Conservation (phyloP, 139 green algal species). For the Coelastrella sp. region DNA sequence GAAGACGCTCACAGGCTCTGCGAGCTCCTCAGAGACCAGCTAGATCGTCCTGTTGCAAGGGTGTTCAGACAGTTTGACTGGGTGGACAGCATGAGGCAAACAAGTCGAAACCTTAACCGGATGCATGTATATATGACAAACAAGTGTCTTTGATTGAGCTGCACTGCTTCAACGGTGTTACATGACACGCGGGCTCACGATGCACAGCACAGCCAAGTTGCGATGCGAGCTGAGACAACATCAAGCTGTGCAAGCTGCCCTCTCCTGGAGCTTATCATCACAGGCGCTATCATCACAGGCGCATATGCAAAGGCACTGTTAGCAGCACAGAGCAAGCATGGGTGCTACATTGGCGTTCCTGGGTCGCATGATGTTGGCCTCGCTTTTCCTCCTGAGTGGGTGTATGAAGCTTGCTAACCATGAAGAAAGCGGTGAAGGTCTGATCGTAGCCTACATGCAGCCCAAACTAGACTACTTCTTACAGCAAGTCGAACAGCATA, state of each 20-base stretch:
- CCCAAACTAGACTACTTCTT: conserved; percentile 38
- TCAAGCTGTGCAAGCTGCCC: no score
- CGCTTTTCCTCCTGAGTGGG: conserved; percentile 23
- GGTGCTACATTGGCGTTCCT: conserved; percentile 6
- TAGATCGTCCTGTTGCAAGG: no score
- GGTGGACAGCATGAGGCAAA: no score
- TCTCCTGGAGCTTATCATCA: no score
- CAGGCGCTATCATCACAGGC: no score
- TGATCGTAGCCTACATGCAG: conserved; percentile 38
- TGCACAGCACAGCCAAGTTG: background rate
- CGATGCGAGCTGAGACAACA: no score
- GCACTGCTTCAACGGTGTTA: background rate
- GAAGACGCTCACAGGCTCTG: background rate
- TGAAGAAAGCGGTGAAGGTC: conserved; percentile 24
- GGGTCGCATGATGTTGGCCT: conserved; percentile 24
- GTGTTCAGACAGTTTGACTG: no score
- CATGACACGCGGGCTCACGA: background rate
- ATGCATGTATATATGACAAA: no score
- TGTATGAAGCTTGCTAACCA: conserved; percentile 13
- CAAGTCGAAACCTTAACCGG: no score
- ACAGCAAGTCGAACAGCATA: background rate
- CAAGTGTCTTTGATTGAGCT: background rate
- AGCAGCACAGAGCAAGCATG: conserved; percentile 2
- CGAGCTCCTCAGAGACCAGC: background rate
- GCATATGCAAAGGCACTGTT: no score